phyloP scores from a whole-genome alignment of 495 filamentous ascomycete species.

The Neurospora tetraspora region DNA sequence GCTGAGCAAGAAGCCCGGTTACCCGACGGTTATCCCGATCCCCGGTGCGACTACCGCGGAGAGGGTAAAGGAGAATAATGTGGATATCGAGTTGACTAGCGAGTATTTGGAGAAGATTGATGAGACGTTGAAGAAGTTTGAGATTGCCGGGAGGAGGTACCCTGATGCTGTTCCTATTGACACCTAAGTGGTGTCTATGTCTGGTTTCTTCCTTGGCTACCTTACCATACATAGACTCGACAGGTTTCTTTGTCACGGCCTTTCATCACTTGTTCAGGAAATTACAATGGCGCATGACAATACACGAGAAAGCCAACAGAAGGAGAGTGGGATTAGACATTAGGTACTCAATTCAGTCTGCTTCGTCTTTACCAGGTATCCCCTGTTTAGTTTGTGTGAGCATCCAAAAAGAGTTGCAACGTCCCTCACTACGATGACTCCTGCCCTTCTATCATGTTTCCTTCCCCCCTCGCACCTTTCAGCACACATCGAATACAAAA shows the following conservation, averaged over 20 bases:
- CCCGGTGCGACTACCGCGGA: conserved; percentile 50
- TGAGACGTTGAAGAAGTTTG: conserved; percentile 24
- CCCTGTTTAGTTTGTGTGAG: neutral
- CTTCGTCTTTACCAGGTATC: neutral
- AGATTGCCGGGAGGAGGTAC: conserved; percentile 30
- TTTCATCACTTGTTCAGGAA: neutral
- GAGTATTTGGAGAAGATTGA: conserved; percentile 38
- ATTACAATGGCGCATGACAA: neutral
- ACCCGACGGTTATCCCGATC: conserved; percentile 57
- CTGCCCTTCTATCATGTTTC: neutral
- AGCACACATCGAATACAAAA: neutral
- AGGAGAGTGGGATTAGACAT: neutral
- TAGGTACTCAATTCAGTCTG: neutral
- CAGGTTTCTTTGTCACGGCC: neutral
- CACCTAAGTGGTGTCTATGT: neutral
- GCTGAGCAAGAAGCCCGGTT: conserved; percentile 46
- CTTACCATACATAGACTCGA: neutral
- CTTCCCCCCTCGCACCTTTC: neutral
- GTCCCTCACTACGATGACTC: neutral
- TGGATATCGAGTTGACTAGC: conserved; percentile 27
- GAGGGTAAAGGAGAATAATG: conserved; percentile 37
- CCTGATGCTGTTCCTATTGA: conserved; percentile 3
- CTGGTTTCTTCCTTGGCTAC: neutral
- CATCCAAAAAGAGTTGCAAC: neutral
- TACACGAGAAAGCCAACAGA: neutral